Conservation (phyloP, 768 basidiomycete species). For the Pleurotus salmoneostramineus region DNA sequence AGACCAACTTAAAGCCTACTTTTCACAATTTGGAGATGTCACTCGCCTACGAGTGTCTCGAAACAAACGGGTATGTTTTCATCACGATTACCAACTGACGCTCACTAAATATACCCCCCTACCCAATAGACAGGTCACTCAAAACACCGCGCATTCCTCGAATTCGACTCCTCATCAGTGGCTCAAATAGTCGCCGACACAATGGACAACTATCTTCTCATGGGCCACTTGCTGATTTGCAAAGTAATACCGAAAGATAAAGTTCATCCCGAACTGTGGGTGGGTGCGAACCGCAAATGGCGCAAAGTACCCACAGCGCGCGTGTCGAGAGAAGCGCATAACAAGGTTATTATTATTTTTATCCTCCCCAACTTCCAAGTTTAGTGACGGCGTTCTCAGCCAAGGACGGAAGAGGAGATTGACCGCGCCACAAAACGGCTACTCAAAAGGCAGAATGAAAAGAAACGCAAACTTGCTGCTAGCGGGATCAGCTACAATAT, state of each 20-base stretch:
- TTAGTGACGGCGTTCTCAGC: slow-evolving; percentile 32
- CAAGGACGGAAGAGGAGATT: slow-evolving; percentile 70
- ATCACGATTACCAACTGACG: background rate
- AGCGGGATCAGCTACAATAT: slow-evolving; percentile 88
- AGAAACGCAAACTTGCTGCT: slow-evolving; percentile 75
- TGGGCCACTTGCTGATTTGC: slow-evolving; percentile 92
- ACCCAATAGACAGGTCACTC: slow-evolving; percentile 79
- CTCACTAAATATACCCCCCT: background rate
- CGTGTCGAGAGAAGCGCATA: slow-evolving; percentile 69
- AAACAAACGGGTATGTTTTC: slow-evolving; percentile 74
- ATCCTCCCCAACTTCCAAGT: background rate
- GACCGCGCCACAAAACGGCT: slow-evolving; percentile 62
- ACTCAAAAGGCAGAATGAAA: slow-evolving; percentile 69
- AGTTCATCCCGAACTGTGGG: slow-evolving; percentile 92
- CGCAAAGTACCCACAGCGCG: slow-evolving; percentile 69
- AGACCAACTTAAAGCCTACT: slow-evolving; percentile 88
- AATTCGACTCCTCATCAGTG: slow-evolving; percentile 85
- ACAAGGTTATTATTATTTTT: slow-evolving; percentile 54
- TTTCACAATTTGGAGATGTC: slow-evolving; percentile 91
- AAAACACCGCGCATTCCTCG: slow-evolving; percentile 96
- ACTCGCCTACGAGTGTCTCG: slow-evolving; percentile 86
- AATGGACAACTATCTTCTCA: slow-evolving; percentile 97
- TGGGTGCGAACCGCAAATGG: slow-evolving; percentile 96
- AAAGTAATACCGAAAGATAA: slow-evolving; percentile 86
- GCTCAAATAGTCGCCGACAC: slow-evolving; percentile 96